These are phyloP conservation scores for Hygrocybe coccinea DNA, from an alignment of 768 basidiomycete species.

Conservation along the genomic window DNA sequence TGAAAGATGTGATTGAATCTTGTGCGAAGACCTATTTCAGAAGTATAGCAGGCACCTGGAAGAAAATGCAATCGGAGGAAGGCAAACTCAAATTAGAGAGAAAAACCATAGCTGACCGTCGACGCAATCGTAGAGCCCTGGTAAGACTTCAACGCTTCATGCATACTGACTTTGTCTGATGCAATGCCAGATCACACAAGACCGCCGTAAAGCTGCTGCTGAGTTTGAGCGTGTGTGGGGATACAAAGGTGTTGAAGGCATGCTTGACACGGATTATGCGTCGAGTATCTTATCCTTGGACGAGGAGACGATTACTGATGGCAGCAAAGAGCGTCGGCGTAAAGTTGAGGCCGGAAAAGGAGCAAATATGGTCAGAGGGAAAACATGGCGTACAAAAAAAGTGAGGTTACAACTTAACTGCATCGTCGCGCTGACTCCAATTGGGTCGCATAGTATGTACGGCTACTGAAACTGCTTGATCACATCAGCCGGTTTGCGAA, in stretches of 20 bases:
- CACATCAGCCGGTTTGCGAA: not conserved
- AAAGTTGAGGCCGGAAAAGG: not conserved
- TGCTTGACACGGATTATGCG: not conserved
- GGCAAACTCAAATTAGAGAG: not conserved
- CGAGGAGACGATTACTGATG: not conserved
- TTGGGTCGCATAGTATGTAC: not conserved
- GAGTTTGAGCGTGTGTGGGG: not conserved
- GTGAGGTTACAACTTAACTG: not conserved
- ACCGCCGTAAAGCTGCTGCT: not conserved
- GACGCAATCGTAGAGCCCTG: not conserved
- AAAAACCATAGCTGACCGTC: not conserved
- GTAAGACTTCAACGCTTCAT: not conserved
- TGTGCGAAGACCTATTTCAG: constrained; percentile 1
- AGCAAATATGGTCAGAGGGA: not conserved
- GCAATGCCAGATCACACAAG: not conserved
- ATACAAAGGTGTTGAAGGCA: not conserved
- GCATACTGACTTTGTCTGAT: not conserved
- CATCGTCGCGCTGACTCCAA: not conserved
- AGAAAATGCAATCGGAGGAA: not conserved
- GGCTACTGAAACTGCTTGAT: not conserved
- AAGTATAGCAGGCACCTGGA: not conserved
- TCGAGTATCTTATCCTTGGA: not conserved
- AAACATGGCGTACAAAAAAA: not conserved
- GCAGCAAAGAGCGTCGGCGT: not conserved
- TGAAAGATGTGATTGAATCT: not conserved